A percentile compares a stretch with the other conserved stretches of the same genome.
Conservation (phyloP, 139 green algal species). For the Volvox reticuliferus region DNA sequence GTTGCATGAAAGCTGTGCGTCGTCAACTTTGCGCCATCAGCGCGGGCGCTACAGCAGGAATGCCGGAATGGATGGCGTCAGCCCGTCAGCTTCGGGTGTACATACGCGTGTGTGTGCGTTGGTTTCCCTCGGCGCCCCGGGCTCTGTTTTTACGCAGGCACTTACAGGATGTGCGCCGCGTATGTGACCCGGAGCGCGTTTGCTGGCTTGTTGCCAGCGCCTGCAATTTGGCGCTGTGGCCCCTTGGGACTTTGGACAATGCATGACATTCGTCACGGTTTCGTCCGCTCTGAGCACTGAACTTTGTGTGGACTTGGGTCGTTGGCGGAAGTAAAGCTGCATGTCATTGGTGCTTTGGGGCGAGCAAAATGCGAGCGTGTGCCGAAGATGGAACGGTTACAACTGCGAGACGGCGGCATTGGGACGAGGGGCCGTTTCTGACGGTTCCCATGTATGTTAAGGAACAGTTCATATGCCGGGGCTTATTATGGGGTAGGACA, state of each 20-base stretch:
- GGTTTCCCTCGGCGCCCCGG: not conserved
- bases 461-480: not conserved
- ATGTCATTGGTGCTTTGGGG: not conserved
- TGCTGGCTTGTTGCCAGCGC: slow-evolving; percentile 32
- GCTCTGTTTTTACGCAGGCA: not conserved
- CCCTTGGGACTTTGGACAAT: not conserved
- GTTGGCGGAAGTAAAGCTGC: not conserved
- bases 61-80: not conserved
- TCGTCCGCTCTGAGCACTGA: not conserved
- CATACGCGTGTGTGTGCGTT: slow-evolving; percentile 21
- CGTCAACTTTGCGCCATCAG: not conserved
- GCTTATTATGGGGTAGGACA: slow-evolving; percentile 19
- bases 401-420: not conserved
- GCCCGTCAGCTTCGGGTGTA: slow-evolving; percentile 22
- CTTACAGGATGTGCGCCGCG: not conserved
- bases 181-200: not conserved
- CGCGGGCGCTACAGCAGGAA: not conserved
- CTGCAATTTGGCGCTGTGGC: slow-evolving; percentile 20
- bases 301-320: not conserved
- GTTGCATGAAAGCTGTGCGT: slow-evolving; percentile 3
- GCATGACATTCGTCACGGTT: slow-evolving; percentile 2
- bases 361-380: not conserved
- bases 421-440: not conserved
- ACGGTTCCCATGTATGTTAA: not conserved
- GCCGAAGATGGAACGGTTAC: not conserved